Base-by-base conservation (phyloP, 163 green algal genomes). In the Prototheca cutis region DNA sequence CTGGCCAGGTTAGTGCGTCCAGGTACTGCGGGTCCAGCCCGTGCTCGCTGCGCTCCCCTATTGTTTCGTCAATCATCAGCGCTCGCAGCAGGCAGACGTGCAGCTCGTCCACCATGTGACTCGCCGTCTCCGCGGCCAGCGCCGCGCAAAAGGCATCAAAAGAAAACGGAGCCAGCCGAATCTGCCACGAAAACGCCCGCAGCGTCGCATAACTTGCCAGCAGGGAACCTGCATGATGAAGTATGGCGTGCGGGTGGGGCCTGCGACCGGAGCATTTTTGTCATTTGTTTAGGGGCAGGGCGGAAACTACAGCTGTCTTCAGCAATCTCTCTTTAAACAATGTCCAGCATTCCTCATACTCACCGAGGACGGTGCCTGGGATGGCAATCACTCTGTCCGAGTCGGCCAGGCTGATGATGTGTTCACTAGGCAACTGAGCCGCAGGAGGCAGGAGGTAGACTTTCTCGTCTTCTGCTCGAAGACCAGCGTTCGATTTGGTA, bases 1-100 rank as follows among this genome's bases (percentile, higher is more conserved):
- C 78, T 4, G 87, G 85, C 87, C 87, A 95, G 6, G 84, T 94
- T 31, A 91, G 61, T 24, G 63, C 31, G 60, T 95, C 87, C 66
- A 95, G 70, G 25, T 77, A 64, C 17, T 53, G 59, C 42, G 88
- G 65, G 63, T 91, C 70, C 62, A 90, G 68, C 10, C 31, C 33
- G 18, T 74, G 71, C 23, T 71, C 29, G 4, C 62, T 70, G 18
- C 85, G 71, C 62, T 81, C 59, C 29, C 62, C 55, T 24, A 56
- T 49, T 30, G 54, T 79, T 61, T 90, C 82, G 60, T 87, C 70
- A 45, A 72, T 34, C 15, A 75, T 70, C 42, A 95, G 68, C 18
- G 72, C 65, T 10, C 84, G 66, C 64, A 95, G 70, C 54, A 95
- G 40, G 47, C 60, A 77, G 19, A 90, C 25, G 63, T 90, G 76